Base-by-base conservation (phyloP, 768 basidiomycete species). In the Krasilnikovozyma curviuscula region DNA sequence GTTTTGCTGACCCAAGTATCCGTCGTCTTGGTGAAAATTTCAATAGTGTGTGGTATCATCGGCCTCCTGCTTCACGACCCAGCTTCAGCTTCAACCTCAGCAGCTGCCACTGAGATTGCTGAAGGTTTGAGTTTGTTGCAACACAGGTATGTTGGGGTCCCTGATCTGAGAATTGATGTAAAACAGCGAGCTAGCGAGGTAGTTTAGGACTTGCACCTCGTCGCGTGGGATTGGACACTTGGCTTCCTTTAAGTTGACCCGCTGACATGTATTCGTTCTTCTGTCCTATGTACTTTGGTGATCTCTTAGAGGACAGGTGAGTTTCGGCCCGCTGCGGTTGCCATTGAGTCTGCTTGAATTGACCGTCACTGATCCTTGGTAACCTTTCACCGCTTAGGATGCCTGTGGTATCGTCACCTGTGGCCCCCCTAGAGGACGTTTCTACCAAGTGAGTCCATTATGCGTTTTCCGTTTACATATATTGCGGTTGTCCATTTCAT, bases 401-500 rank as follows among this genome's bases (percentile, higher is more conserved):
- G 93, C 93, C 0, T 91, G 88, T 55, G 93, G 93, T 30, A 79
- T 97, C 59, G 79, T 98, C 50, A 98, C 93, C 29, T 89, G 93
- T 63, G 93, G 88, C 3, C 76, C 77, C 5, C 50, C 50, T 24
- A 86, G 85, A 61, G 93, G 93, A 24, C 77, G 88, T 37, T 81
- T 98, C 62, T 95, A 81, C 65, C 93, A 98, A 63, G 89, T 86
- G 24, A 18, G 50, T 37, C 19, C 3, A 9, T 7, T 19, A 18
- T 19, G 14, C 16, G 12, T 31, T 33, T 14, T 21, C 44, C 31
- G 10, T 35, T n/a, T n/a, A 39, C 45, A 3, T 18, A 7, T 16
- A 5, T 37, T 10, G 10, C 9, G 7, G 3, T 5, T 37, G 25
- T 12, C 9, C 21, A 8, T 6, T 8, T 13, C 18, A 27, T 3